Percentiles rank a stretch among this genome's conserved stretches.
These are phyloP conservation scores for Termitomyces bulborhizus DNA, from an alignment of 768 basidiomycete genomes.

Conservation along the genomic window DNA sequence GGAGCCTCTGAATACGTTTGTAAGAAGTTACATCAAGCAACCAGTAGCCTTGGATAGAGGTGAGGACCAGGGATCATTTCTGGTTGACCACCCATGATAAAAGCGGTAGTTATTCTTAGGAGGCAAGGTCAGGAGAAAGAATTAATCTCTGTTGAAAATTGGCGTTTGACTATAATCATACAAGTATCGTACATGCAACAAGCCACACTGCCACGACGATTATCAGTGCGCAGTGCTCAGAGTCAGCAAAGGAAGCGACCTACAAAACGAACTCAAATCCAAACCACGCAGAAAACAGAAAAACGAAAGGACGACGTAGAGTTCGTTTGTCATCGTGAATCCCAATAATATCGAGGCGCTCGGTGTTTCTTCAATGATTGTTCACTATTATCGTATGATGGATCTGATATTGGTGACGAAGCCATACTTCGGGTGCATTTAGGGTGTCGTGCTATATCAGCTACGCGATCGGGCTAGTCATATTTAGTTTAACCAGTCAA, in stretches of 20 bases:
- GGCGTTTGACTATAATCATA: background rate
- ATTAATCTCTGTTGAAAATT: background rate
- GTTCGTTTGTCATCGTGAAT: slow-evolving; percentile 12
- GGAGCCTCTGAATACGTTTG: background rate
- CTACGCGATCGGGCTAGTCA: slow-evolving; percentile 9
- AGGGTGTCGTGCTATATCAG: slow-evolving; percentile 7
- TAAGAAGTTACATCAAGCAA: background rate
- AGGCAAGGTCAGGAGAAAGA: background rate
- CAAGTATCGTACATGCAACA: background rate
- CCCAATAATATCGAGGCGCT: slow-evolving; percentile 26
- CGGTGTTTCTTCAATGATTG: slow-evolving; percentile 18
- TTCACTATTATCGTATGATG: slow-evolving; percentile 20
- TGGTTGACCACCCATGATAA: background rate
- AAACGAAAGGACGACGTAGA: background rate
- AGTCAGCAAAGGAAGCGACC: background rate
- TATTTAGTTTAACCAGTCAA: background rate
- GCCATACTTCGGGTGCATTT: slow-evolving; percentile 6
- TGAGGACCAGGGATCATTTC: background rate
- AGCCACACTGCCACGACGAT: background rate
- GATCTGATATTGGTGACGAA: slow-evolving; percentile 11
- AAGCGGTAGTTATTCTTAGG: background rate
- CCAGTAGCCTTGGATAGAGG: background rate
- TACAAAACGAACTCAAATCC: background rate
- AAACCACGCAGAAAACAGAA: background rate
- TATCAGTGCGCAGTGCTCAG: background rate